Evolutionary conservation across 2,329 filamentous ascomycete species (phyloP).

Genomic region (Colletotrichum sp.): DNA sequence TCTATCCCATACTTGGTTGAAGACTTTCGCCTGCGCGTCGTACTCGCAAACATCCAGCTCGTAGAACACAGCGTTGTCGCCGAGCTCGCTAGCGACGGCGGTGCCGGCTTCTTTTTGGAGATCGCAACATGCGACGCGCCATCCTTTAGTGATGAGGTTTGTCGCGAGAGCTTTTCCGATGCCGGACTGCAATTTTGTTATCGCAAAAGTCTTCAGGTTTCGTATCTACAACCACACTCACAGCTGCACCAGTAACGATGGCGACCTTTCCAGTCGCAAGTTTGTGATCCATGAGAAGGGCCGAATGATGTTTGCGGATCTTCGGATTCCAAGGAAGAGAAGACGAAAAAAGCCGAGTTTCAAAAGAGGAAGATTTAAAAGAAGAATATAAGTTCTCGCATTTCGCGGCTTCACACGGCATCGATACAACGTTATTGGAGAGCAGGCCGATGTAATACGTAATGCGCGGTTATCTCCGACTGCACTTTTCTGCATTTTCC

Average conservation of each 20-base stretch:
- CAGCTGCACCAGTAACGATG: background rate
- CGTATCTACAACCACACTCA: background rate
- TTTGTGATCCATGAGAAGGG: background rate
- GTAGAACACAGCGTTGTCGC: background rate
- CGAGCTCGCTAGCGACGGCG: background rate
- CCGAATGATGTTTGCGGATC: background rate
- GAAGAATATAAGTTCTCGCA: background rate
- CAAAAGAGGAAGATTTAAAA: background rate
- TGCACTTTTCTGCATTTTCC: too few species aligned
- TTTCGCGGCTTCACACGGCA: background rate
- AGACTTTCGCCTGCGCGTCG: background rate
- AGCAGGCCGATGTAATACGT: background rate
- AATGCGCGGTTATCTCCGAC: background rate
- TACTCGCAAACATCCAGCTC: background rate
- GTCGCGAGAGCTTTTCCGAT: background rate
- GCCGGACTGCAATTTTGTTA: background rate
- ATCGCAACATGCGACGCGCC: background rate
- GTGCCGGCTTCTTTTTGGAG: background rate
- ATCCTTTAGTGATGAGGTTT: background rate
- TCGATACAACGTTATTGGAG: background rate
- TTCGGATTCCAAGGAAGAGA: fast-evolving
- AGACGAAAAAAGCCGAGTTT: background rate
- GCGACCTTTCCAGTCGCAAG: background rate
- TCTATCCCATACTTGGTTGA: background rate
- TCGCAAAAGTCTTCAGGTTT: fast-evolving